Conservation (phyloP, 108 stramenopile genomes). For the Nannochloropsis granulata region DNA sequence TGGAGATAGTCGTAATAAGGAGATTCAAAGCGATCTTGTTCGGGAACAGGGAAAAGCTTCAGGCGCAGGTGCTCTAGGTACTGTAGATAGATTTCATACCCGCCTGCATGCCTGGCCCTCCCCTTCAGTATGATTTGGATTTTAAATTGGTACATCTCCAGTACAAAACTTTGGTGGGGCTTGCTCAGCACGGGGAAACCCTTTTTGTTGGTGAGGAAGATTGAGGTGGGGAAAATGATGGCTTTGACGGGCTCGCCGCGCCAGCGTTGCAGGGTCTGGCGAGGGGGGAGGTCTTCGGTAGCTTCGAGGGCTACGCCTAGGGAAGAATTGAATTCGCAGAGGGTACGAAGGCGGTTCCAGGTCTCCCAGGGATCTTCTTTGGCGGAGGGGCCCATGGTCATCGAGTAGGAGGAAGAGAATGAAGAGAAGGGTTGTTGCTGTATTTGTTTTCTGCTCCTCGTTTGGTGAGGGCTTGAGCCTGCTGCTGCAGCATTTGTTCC, state of each 20-base stretch:
- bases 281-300: slow-evolving; percentile 50
- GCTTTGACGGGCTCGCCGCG: slow-evolving; percentile 59
- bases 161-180: slow-evolving; percentile 57
- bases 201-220: slow-evolving; percentile 74
- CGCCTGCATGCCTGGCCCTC: slow-evolving; percentile 12
- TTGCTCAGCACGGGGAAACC: slow-evolving; percentile 77
- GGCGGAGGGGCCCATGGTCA: no score
- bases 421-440: no score
- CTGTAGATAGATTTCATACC: slow-evolving; percentile 45
- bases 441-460: not conserved
- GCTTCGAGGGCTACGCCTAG: slow-evolving; percentile 42
- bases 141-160: slow-evolving; percentile 35
- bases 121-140: slow-evolving; percentile 35
- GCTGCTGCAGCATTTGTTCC: not conserved
- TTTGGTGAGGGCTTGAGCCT: not conserved
- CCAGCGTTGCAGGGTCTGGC: slow-evolving; percentile 54
- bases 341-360: slow-evolving; percentile 38
- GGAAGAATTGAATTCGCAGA: slow-evolving; percentile 33
- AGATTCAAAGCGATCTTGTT: slow-evolving; percentile 51
- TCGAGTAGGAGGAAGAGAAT: no score
- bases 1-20: slow-evolving; percentile 69
- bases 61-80: slow-evolving; percentile 69
- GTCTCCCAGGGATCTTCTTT: slow-evolving; percentile 32
- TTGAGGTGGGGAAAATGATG: slow-evolving; percentile 47
- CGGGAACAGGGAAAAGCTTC: slow-evolving; percentile 44